These are phyloP conservation scores for Vigna unguiculata DNA, from an alignment of 306 rosid species.

Conservation along the genomic window DNA sequence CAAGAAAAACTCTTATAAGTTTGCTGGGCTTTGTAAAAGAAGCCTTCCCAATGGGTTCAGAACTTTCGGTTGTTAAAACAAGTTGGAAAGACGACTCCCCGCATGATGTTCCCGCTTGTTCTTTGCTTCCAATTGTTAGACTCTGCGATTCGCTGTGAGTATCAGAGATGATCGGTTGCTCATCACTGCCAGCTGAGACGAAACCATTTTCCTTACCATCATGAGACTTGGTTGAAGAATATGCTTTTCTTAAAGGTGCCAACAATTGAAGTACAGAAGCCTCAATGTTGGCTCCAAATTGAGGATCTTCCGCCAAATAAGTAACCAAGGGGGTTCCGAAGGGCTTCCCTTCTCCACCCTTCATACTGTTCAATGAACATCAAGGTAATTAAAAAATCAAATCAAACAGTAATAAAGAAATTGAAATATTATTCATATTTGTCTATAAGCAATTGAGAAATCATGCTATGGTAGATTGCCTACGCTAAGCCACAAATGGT, in stretches of 20 bases:
- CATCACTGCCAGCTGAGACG: conserved; percentile 57
- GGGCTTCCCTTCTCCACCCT: conserved; percentile 74
- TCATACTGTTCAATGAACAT: conserved; percentile 59
- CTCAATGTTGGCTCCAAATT: conserved; percentile 67
- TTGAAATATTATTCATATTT: conserved; percentile 36
- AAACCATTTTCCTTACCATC: conserved; percentile 77
- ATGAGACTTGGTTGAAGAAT: conserved; percentile 64
- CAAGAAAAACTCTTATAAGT: conserved; percentile 64
- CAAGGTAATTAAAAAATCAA: conserved; percentile 47
- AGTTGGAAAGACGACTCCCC: conserved; percentile 72
- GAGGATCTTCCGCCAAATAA: conserved; percentile 65
- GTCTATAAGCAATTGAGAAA: conserved; percentile 23
- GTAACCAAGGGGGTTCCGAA: conserved; percentile 92
- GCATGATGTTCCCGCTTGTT: conserved; percentile 61
- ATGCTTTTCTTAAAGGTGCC: conserved; percentile 70
- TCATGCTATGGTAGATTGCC: conserved; percentile 4
- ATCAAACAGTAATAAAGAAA: conserved; percentile 34
- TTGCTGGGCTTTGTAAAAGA: conserved; percentile 59
- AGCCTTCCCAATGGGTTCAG: conserved; percentile 72
- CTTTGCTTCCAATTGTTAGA: conserved; percentile 48
- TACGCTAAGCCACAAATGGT: conserved; percentile 18
- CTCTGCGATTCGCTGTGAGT: conserved; percentile 44
- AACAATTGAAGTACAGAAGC: conserved; percentile 65
- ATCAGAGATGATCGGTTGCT: conserved; percentile 58
- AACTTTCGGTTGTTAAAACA: conserved; percentile 60